Evolutionary conservation across 371 early-diverging fungal genomes (phyloP).

Genomic region (Chytridium lagenaria): DNA sequence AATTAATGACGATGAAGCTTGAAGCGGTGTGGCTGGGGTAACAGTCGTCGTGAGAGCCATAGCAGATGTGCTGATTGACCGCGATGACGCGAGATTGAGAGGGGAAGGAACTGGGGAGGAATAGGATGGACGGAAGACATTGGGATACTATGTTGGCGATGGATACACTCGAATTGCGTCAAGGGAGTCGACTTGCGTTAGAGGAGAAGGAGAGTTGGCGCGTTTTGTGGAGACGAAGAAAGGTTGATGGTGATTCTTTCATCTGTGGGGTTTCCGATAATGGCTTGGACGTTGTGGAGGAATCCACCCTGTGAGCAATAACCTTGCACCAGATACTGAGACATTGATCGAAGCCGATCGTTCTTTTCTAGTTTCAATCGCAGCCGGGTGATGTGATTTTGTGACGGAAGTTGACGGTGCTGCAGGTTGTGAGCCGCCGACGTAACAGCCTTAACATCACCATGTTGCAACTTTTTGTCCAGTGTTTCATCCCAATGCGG

Average conservation of each 20-base stretch:
- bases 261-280: neutral
- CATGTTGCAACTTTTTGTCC: neutral
- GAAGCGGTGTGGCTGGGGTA: slow-evolving; percentile 1
- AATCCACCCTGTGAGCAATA: neutral
- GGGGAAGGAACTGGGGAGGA: too few relatives aligned
- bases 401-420: neutral
- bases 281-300: neutral
- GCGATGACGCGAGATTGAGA: neutral
- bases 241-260: neutral
- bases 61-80: slow-evolving; percentile 10
- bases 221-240: neutral
- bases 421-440: neutral
- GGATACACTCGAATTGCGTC: neutral
- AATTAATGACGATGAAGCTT: slow-evolving; percentile 6
- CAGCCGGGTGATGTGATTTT: too few relatives aligned
- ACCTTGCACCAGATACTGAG: neutral
- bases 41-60: slow-evolving; percentile 3
- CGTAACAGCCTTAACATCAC: neutral
- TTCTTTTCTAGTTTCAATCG: too few relatives aligned
- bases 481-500: slow-evolving; percentile 1
- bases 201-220: neutral
- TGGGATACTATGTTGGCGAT: neutral
- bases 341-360: too few relatives aligned
- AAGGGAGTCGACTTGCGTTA: neutral
- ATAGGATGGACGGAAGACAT: too few relatives aligned